Conservation (phyloP, 176 grass and related monocot genomes). For the Paspalum notatum region DNA sequence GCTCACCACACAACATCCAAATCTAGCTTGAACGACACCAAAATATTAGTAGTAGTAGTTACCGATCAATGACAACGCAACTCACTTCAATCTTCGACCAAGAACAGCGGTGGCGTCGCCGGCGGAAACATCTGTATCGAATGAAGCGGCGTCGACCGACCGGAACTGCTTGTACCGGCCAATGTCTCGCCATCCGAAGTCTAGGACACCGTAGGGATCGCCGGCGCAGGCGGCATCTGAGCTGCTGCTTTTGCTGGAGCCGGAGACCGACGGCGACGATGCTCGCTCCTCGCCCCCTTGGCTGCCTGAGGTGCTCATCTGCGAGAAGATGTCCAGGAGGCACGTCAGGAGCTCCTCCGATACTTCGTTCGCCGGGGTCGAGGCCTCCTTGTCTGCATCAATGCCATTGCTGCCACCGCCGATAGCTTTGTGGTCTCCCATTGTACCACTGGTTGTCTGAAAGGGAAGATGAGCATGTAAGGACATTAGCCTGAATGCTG, state of each 20-base stretch:
- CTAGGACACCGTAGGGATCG: slow-evolving; percentile 65
- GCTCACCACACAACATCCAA: neutral
- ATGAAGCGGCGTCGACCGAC: slow-evolving; percentile 46
- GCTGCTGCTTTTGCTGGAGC: slow-evolving; percentile 49
- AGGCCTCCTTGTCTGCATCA: slow-evolving; percentile 36
- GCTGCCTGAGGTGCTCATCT: slow-evolving; percentile 48
- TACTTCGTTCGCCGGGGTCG: slow-evolving; percentile 55
- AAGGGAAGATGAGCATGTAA: slow-evolving; percentile 18
- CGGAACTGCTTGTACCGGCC: slow-evolving; percentile 64
- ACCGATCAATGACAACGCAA: slow-evolving; percentile 50
- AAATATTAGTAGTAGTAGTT: slow-evolving; percentile 10
- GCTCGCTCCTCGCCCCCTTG: slow-evolving; percentile 47
- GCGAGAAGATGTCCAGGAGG: slow-evolving; percentile 67
- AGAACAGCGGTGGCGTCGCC: slow-evolving; percentile 28
- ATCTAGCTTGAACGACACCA: neutral
- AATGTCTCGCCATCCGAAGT: slow-evolving; percentile 63
- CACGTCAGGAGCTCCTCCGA: slow-evolving; percentile 79
- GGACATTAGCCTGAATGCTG: slow-evolving; percentile 8
- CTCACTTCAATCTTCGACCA: slow-evolving; percentile 70
- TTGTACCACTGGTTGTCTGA: slow-evolving; percentile 45
- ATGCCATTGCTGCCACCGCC: slow-evolving; percentile 19
- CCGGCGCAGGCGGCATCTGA: slow-evolving; percentile 30
- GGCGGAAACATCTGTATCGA: slow-evolving; percentile 24
- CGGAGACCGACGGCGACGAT: slow-evolving; percentile 56
- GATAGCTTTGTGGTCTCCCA: slow-evolving; percentile 26